phyloP scores from a whole-genome alignment of 2,329 filamentous ascomycete genomes.

The Epichloe brachyelytri region DNA sequence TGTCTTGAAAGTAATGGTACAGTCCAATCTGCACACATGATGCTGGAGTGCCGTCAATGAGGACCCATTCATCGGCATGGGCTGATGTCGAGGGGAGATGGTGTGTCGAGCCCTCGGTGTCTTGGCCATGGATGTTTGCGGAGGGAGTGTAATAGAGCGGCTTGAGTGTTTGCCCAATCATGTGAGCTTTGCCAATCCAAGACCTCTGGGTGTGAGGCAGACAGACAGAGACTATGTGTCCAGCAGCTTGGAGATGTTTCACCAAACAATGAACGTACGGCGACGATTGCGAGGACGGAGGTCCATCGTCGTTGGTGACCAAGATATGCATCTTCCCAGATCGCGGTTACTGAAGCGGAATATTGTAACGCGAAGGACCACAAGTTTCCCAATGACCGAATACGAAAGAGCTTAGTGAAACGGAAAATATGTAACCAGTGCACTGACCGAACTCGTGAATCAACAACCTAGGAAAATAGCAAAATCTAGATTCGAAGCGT shows the following conservation, averaged over 20 bases:
- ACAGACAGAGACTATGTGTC: slow-evolving; percentile 82
- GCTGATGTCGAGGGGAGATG: slow-evolving; percentile 39
- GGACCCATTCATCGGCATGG: slow-evolving; percentile 62
- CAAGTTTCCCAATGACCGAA: neutral
- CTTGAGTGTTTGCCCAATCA: slow-evolving; percentile 78
- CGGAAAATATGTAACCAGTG: neutral
- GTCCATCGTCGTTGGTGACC: slow-evolving; percentile 69
- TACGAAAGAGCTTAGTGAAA: neutral
- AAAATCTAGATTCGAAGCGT: neutral
- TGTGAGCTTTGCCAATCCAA: slow-evolving; percentile 97
- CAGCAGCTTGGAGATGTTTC: slow-evolving; percentile 54
- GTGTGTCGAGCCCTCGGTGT: slow-evolving; percentile 52
- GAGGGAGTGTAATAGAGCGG: slow-evolving; percentile 68
- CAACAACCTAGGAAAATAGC: neutral
- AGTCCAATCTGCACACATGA: slow-evolving; percentile 73
- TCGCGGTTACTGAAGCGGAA: neutral
- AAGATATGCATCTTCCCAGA: slow-evolving; percentile 46
- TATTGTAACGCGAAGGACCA: neutral
- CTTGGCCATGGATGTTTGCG: slow-evolving; percentile 25
- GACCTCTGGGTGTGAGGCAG: slow-evolving; percentile 85
- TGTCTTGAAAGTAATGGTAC: slow-evolving; percentile 64
- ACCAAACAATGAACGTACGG: slow-evolving; percentile 70
- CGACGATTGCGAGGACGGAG: slow-evolving; percentile 63
- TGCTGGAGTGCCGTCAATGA: slow-evolving; percentile 70
- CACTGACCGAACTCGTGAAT: neutral